Evolutionary conservation across 2,329 filamentous ascomycete species (phyloP).

Genomic region (Diaporthe sp.): DNA sequence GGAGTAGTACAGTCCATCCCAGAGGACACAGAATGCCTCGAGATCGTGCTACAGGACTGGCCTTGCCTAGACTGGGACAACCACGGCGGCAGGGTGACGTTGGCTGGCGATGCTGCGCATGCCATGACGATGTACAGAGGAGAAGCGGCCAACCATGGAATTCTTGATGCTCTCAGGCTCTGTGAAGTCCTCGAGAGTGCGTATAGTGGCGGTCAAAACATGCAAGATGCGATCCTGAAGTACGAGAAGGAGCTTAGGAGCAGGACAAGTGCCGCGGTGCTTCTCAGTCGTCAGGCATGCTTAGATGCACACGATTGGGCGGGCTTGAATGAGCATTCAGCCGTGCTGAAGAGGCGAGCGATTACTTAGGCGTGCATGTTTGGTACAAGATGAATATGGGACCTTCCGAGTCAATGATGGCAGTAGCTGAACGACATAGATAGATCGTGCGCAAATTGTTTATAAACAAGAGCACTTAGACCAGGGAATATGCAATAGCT

Average conservation of each 20-base stretch:
- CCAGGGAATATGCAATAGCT: not conserved
- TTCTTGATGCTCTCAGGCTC: slow-evolving; percentile 51
- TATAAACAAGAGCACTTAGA: not conserved
- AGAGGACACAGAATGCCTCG: slow-evolving; percentile 51
- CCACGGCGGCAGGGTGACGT: slow-evolving; percentile 56
- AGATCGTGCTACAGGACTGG: slow-evolving; percentile 46
- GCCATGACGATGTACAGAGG: slow-evolving; percentile 69
- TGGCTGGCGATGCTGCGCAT: slow-evolving; percentile 68
- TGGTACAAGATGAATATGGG: not conserved
- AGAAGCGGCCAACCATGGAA: slow-evolving; percentile 55
- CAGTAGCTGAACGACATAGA: no score
- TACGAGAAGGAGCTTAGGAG: slow-evolving; percentile 37
- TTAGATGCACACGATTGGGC: slow-evolving; percentile 37
- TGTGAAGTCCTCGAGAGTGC: slow-evolving; percentile 42
- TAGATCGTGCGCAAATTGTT: no score
- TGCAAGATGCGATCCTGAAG: slow-evolving; percentile 18
- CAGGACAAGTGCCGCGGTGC: slow-evolving; percentile 30
- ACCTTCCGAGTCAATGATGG: not conserved
- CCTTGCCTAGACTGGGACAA: slow-evolving; percentile 57
- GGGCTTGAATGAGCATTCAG: slow-evolving; percentile 33
- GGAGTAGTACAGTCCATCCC: slow-evolving; percentile 58
- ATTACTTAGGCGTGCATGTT: not conserved
- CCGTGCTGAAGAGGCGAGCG: slow-evolving; percentile 10
- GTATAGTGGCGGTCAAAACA: slow-evolving; percentile 38
- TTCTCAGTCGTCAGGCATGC: slow-evolving; percentile 31